Base-by-base conservation (phyloP, 331 rosid species). In the Rosa hybrid region DNA sequence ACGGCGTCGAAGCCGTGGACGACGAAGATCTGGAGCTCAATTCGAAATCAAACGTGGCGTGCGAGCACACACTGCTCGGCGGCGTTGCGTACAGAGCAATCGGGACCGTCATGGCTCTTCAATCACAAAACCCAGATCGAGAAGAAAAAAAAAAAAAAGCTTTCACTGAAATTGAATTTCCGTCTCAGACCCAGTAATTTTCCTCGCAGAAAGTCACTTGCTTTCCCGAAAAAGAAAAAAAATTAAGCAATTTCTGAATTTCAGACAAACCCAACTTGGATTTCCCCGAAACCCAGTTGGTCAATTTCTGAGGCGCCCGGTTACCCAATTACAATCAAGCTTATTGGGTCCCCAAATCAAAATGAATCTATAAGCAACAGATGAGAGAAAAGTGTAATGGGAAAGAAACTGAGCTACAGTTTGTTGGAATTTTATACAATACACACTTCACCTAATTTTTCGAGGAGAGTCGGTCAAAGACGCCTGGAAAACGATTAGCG, bases 21-120 rank as follows among this genome's bases (percentile, higher is more conserved):
- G 98, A 80, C 12, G 97, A 86, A 80, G 97, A 84, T 81, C 97
- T 81, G 27, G 98, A 85, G 70, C 89, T 82, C 59, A 89, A 83
- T 53, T 96, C 97, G 84, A 91, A 90, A 87, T 96, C 97, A 12
- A 78, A 84, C 7, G 94, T 67, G 38, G 89, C 80, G 48, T 92
- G 95, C 18, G 98, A 96, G 86, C 96, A 90, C 68, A 93, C 90
- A 79, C 89, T 89, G 83, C 97, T 84, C 39, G 98, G 91, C 68
- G 97, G 93, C 69, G 97, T 94, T 41, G 91, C 94, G 87, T 93
- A 93, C 7, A 96, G 84, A 38, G 95, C 97, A 67, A 93, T 96
- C 8, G 98, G 91, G 42, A 93, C 97, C 80, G 86, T 88, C 98
- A 96, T 96, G 83, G 73, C 78, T 27, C 25, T 80, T 23, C 25